These are phyloP conservation scores for Solanum ossicruentum DNA, from an alignment of 257 asterid genomes.

Conservation along the genomic window DNA sequence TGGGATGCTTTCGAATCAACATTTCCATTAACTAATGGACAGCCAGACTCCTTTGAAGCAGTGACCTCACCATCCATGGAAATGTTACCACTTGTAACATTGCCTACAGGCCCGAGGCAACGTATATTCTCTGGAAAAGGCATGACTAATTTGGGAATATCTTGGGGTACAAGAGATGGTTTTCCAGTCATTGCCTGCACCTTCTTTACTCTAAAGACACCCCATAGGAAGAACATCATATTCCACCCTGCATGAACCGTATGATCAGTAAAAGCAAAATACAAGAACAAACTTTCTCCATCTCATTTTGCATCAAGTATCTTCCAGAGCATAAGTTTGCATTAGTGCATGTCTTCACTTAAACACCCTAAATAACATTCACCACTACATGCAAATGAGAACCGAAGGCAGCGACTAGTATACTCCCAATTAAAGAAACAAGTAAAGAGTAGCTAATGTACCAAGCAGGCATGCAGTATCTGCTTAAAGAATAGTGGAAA, in stretches of 20 bases:
- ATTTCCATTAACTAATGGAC: slow-evolving; percentile 18
- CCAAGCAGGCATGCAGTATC: neutral
- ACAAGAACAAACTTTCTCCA: neutral
- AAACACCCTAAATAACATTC: neutral
- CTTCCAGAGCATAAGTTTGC: neutral
- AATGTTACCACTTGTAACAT: slow-evolving; percentile 13
- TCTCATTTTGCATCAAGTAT: neutral
- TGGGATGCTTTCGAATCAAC: slow-evolving; percentile 16
- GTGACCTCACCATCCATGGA: slow-evolving; percentile 14
- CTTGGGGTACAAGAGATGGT: slow-evolving; percentile 23
- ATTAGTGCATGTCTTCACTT: neutral
- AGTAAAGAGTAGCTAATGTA: neutral
- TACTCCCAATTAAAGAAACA: neutral
- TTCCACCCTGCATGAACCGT: slow-evolving; percentile 59
- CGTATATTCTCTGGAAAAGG: slow-evolving; percentile 44
- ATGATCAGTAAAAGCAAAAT: neutral
- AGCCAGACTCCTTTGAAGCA: slow-evolving; percentile 27
- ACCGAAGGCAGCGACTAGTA: neutral
- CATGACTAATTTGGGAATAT: slow-evolving; percentile 37
- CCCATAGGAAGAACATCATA: slow-evolving; percentile 75
- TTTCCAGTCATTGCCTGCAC: slow-evolving; percentile 25
- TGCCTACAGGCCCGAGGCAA: slow-evolving; percentile 31
- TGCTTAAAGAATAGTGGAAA: neutral
- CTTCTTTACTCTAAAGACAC: slow-evolving; percentile 73
- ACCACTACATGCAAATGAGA: neutral